Evolutionary conservation across 2,329 filamentous ascomycete genomes (phyloP).

Genomic region (Colletotrichum orchidophilum): DNA sequence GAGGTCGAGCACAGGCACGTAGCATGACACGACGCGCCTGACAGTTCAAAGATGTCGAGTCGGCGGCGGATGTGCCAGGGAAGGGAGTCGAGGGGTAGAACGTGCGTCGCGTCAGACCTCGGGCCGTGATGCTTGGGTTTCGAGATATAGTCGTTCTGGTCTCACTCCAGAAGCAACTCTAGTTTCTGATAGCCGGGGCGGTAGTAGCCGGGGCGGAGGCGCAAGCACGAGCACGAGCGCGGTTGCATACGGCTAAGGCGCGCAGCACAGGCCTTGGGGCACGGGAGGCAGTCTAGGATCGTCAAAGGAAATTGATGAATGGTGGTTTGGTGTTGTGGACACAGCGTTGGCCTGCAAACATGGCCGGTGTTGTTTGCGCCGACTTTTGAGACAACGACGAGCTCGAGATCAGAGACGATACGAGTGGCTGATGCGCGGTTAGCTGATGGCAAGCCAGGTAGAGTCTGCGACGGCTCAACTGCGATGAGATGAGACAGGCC

Average conservation of each 20-base stretch:
- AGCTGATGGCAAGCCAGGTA: too few relatives aligned
- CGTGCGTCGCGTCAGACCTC: not conserved
- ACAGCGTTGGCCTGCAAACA: not conserved
- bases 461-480: too few relatives aligned
- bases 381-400: not conserved
- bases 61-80: not conserved
- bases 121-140: not conserved
- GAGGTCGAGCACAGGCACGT: slow-evolving; percentile 11
- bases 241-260: not conserved
- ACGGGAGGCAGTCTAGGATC: not conserved
- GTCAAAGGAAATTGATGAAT: not conserved
- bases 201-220: not conserved
- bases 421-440: not conserved
- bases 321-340: not conserved
- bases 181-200: not conserved
- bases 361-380: not conserved
- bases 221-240: not conserved
- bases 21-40: slow-evolving; percentile 23
- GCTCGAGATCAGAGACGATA: not conserved
- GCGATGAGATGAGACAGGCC: not conserved
- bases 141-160: not conserved
- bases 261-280: not conserved
- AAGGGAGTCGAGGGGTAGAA: not conserved
- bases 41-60: not conserved
- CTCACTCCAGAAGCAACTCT: not conserved